Evolutionary conservation across 1,284 basidiomycete genomes (phyloP), one percentile per base, ranked within the genome.

Genomic region (Kalmanozyma brasiliensis): DNA sequence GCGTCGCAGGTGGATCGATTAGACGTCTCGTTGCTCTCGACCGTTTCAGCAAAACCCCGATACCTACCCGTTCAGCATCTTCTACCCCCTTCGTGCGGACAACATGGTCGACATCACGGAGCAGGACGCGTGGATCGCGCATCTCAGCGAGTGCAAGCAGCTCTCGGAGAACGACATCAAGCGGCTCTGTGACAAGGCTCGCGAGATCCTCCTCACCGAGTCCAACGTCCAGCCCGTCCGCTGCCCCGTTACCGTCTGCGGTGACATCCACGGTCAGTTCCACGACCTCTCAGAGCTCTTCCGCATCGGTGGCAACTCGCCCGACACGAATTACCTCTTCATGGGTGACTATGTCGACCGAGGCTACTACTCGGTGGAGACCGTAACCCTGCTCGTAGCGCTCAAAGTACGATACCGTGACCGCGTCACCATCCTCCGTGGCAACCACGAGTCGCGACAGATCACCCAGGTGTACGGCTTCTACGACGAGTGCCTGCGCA

Each of bases 311-410:
- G 96, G 95, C 63, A 98, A 98, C 86, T 98, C 94, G 38, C 96
- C 95, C 59, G 96, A 98, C 85, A 98, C 96, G 68, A 99, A 98
- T 85, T 99, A 99, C 84, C 91, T 99, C 76, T 99, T 99, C 87
- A 99, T 99, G 96, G 96, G 96, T 41, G 95, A 99, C 86, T 98
- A 98, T 82, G 96, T 98, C 76, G 96, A 98, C 86, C 90, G 96
- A 81, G 95, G 95, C 24, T 98, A 98, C 86, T 98, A 98, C 86
- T 97, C 93, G 16, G 96, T 99, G 51, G 95, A 99, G 85, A 98
- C 95, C 1, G 94, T 99, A 74, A 97, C 94, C 17, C 87, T 98
- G n/a, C 90, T 99, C 52, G 94, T 99, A 51, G 93, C 95, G 16
- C 88, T 98, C 83, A 99, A 99, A 86, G 87, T 99, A 65, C 90